Base-by-base conservation (phyloP, 1,284 basidiomycete species). In the Abortiporus biennis region DNA sequence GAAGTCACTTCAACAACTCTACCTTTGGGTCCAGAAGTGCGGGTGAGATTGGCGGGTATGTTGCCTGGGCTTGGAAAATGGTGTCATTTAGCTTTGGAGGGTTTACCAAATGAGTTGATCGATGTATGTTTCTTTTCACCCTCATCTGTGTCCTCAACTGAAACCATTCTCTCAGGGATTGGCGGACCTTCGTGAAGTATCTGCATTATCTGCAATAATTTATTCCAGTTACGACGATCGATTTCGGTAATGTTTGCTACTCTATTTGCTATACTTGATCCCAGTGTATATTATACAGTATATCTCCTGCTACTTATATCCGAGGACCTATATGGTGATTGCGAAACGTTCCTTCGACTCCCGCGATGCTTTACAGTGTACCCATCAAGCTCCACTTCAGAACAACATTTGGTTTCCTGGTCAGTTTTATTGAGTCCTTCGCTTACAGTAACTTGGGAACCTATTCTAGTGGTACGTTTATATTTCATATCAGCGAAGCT, bases 21-120 rank as follows among this genome's bases (percentile, higher is more conserved):
- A 19, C 31, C 40, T 23, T 35, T 49, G 35, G 46, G 44, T 13
- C 51, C 49, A 54, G 59, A 31, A 46, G 51, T 32, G 42, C 52
- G 43, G 52, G 63, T 49, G 23, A 55, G 61, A 32, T 61, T 92
- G 4, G 92, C 90, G 15, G 78, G 79, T 11, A 62, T 93, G 46
- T 66, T 94, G 16, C 92, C 90, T 3, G 81, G 80, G 1, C 65
- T 93, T 30, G 78, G 86, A 37, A 68, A 79, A 45, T 90, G 89
- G 81, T 84, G 81, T 54, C 76, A 80, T 49, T 50, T 80, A 35
- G 83, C 85, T 25, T 59, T 91, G 40, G 75, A 81, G 43, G 77
- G 76, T 6, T 60, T 86, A 35, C 88, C 90, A 17, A 93, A 91
- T 62, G 85, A 88, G 60, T 69, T 92, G 52, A 76, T 92, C 20